Evolutionary conservation across 805 yeast species (phyloP).

Genomic region (Saccharomycopsis sp.): DNA sequence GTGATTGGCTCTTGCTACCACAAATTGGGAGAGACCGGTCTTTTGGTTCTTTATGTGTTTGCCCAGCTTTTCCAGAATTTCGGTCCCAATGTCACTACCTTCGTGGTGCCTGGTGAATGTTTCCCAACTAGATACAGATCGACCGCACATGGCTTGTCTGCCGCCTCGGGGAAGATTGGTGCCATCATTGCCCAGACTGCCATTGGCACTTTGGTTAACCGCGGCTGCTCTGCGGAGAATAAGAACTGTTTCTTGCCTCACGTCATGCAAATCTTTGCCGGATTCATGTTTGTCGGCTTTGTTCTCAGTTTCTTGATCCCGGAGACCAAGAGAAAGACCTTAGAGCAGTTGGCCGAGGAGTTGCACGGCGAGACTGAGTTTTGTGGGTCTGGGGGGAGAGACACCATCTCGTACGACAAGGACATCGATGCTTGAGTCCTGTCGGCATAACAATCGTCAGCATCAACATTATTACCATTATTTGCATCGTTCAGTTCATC

Average conservation of each 20-base stretch:
- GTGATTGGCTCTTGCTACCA: slow-evolving; percentile 79
- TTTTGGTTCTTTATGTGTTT: slow-evolving; percentile 69
- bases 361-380: slow-evolving; percentile 70
- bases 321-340: slow-evolving; percentile 87
- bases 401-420: not conserved
- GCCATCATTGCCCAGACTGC: slow-evolving; percentile 89
- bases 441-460: too few relatives aligned
- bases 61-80: slow-evolving; percentile 86
- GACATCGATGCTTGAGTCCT: not conserved
- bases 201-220: slow-evolving; percentile 76
- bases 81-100: slow-evolving; percentile 91
- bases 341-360: slow-evolving; percentile 75
- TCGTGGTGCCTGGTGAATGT: slow-evolving; percentile 84
- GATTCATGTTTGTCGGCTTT: slow-evolving; percentile 81
- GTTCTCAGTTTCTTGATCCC: slow-evolving; percentile 63
- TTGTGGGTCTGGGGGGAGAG: not conserved
- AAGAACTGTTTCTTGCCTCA: slow-evolving; percentile 79
- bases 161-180: slow-evolving; percentile 88
- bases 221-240: slow-evolving; percentile 58
- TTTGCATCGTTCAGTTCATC: not conserved
- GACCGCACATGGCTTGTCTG: slow-evolving; percentile 90
- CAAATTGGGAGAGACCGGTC: slow-evolving; percentile 57
- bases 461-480: too few relatives aligned
- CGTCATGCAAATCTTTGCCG: slow-evolving; percentile 91
- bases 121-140: slow-evolving; percentile 95